These are phyloP conservation scores for Mrakia blollopis DNA, from an alignment of 768 basidiomycete species.

Conservation along the genomic window DNA sequence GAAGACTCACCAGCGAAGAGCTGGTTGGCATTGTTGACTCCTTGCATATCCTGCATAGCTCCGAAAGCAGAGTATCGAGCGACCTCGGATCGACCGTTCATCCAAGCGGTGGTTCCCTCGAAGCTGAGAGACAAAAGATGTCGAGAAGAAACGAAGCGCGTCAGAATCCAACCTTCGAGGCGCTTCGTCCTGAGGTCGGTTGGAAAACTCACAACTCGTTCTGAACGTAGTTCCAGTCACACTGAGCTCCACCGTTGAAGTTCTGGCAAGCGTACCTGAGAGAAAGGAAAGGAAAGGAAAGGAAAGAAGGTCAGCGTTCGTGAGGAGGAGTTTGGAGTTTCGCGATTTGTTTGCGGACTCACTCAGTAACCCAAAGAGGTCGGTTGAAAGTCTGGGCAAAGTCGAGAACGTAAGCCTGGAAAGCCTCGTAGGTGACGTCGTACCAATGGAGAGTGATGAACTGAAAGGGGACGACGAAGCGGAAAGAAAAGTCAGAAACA, in stretches of 20 bases:
- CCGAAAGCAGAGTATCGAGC: constrained; percentile 30
- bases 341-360: neutral
- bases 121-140: constrained; percentile 12
- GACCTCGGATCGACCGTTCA: constrained; percentile 11
- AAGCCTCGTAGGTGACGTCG: constrained; percentile 31
- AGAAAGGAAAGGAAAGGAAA: neutral
- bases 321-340: neutral
- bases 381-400: constrained; percentile 18
- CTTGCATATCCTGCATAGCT: constrained; percentile 30
- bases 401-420: constrained; percentile 30
- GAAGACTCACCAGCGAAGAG: neutral
- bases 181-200: neutral
- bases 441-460: constrained; percentile 32
- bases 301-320: neutral
- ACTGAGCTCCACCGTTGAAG: constrained; percentile 45
- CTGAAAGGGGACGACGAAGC: neutral
- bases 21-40: constrained; percentile 31
- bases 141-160: neutral
- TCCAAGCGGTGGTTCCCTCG: constrained; percentile 31
- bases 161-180: neutral
- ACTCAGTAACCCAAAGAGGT: constrained; percentile 29
- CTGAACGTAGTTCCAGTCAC: constrained; percentile 31
- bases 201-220: neutral
- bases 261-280: constrained; percentile 43
- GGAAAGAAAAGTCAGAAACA: neutral